Conservation (phyloP, 371 early-diverging fungal species). For the Mortierella sp. region DNA sequence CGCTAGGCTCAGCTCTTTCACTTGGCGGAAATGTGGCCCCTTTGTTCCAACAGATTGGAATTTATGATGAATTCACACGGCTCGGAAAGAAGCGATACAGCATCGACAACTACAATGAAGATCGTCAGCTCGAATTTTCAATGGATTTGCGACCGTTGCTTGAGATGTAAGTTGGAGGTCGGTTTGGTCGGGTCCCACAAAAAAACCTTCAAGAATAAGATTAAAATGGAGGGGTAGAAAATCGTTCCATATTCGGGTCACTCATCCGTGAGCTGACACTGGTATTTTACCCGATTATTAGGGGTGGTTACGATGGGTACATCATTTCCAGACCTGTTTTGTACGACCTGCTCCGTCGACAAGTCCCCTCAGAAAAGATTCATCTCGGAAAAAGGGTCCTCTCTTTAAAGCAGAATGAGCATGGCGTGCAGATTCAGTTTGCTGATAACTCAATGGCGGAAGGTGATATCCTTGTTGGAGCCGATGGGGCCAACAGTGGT, state of each 20-base stretch:
- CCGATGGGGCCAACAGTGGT: constrained; percentile 19
- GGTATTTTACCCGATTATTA: neutral
- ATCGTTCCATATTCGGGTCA: no score
- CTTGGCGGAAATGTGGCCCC: constrained; percentile 14
- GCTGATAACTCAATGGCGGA: constrained; percentile 13
- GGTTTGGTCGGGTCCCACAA: no score
- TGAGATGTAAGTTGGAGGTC: constrained; percentile 15
- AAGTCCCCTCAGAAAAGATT: constrained; percentile 23
- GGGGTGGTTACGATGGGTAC: constrained; percentile 16
- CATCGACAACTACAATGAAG: constrained; percentile 14
- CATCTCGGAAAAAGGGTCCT: constrained; percentile 18
- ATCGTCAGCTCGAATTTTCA: constrained; percentile 4
- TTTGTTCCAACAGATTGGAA: constrained; percentile 27
- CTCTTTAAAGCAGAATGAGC: constrained; percentile 15
- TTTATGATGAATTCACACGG: constrained; percentile 22
- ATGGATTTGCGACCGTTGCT: neutral
- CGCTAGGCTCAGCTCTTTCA: constrained; percentile 12
- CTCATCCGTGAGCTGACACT: no score
- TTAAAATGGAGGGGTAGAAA: no score
- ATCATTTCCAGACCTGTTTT: constrained; percentile 11
- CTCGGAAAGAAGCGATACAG: neutral
- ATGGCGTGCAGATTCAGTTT: constrained; percentile 24
- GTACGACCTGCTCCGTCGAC: constrained; percentile 15
- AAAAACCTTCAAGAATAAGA: no score
- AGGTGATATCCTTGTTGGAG: constrained; percentile 16